Base-by-base conservation (phyloP, 2,329 filamentous ascomycete genomes). In the Coleophoma cylindrospora region DNA sequence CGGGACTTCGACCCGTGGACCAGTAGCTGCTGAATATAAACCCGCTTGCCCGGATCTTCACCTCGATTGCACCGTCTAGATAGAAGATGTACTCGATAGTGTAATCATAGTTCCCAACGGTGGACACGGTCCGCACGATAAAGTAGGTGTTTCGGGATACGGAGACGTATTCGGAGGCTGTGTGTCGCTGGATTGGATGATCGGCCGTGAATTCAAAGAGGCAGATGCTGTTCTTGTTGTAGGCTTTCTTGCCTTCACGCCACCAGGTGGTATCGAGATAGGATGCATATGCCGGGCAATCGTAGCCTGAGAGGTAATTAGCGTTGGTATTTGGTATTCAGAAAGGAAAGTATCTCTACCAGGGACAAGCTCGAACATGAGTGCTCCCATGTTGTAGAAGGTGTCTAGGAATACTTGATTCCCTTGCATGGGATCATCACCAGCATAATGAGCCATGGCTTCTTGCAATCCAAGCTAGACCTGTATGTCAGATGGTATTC, bases 1-100 rank as follows among this genome's bases (percentile, higher is more conserved):
- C 62, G 9, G 41, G 41, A 2, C 60, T 50, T 44, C 64, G 33
- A 15, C 32, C 40, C 12, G 40, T 13, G 17, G 49, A 46, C 46
- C 41, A 75, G 58, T 70, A 75, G 1, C 74, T 70, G 1, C 68
- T 68, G 56, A 76, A 73, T 50, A 81, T 78, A 56, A 76, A 80
- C 1, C 81, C 75, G 0, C 70, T 73, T 2, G 70, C 67, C 17
- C 69, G 61, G 1, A 77, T 72, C 46, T 78, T 73, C 50, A 71
- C 64, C 49, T 71, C 65, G 45, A 74, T 64, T 13, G 64, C 64
- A 14, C 70, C 70, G 55, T 73, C 70, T 41, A 71, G 56, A 51
- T 66, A 67, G 57, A 71, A 71, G 17, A 63, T 58, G 50, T 70
- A 70, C 40, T 68, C 64, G 36, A 71, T 66, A 14, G 63, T 65